Base-by-base conservation (phyloP, 345 rosid species). In the Lagerstroemia speciosa region DNA sequence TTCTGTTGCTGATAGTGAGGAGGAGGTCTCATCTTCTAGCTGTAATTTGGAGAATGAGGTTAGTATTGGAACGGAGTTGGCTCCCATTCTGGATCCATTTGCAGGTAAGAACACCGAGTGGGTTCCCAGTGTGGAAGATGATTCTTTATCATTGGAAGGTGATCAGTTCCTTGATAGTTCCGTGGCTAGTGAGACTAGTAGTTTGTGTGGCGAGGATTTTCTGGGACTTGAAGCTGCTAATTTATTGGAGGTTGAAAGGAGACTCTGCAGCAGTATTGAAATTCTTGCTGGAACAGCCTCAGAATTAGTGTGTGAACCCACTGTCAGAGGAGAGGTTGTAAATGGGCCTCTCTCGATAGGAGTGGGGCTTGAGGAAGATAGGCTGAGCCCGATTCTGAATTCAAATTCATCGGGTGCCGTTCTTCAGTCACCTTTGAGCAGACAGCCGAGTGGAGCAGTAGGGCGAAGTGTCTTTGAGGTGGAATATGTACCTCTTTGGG, bases 401-500 rank as follows among this genome's bases (percentile, higher is more conserved):
- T 67, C 73, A 55, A 78, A 74, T 57, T 72, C 83, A 31, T 71
- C 88, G 29, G 62, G 80, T 20, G 80, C 62, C 65, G 80, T 78
- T 38, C 77, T 80, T 79, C 82, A 75, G 76, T 69, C 75, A 78
- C 75, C 85, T 65, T 70, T 82, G 20, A 82, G 75, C 64, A 85
- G 65, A 69, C 76, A 74, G 71, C 62, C 45, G 15, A 70, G 77
- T 34, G 69, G 79, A 55, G 64, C 70, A 22, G 73, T 71, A 66
- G 78, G 84, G 11, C 86, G 89, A 65, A 91, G 96, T 75, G 97
- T 91, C 17, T 91, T 89, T 79, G 96, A 91, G 75, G 77, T 91
- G 72, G 95, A 89, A 32, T 94, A 80, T 76, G 81, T 88, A 41
- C 99, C 99, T 5, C 95, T 94, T 45, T 89, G 95, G 95, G 99